Evolutionary conservation across 805 yeast species (phyloP).

Genomic region (Lachancea meyersii): DNA sequence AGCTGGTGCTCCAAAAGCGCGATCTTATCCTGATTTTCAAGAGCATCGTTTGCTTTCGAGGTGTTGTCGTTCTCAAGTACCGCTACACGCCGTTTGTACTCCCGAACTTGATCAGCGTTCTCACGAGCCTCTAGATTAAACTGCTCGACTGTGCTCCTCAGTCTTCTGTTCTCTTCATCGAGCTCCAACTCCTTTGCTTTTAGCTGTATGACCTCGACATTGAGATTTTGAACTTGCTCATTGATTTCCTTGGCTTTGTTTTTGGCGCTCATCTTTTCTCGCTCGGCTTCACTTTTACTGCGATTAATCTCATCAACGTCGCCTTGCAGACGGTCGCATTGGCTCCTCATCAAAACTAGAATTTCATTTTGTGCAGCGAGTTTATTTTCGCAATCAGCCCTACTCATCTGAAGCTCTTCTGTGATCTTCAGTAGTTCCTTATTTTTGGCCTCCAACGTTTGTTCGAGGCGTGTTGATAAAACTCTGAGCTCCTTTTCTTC

Average conservation of each 20-base stretch:
- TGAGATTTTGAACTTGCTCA: constrained; percentile 29
- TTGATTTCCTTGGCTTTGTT: constrained; percentile 19
- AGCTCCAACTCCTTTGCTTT: constrained; percentile 26
- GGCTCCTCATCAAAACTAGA: constrained; percentile 27
- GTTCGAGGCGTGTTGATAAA: neutral
- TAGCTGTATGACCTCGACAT: constrained; percentile 28
- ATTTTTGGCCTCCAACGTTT: neutral
- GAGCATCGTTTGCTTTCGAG: constrained; percentile 19
- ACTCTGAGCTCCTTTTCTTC: constrained; percentile 7
- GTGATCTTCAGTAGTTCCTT: neutral
- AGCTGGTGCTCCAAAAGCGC: constrained; percentile 16
- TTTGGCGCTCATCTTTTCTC: constrained; percentile 14
- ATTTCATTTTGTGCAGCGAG: constrained; percentile 34
- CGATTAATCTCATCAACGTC: constrained; percentile 19
- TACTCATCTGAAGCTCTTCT: constrained; percentile 12
- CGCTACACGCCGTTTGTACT: constrained; percentile 17
- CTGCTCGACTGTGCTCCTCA: constrained; percentile 18
- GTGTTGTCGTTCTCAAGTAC: constrained; percentile 20
- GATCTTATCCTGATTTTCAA: constrained; percentile 23
- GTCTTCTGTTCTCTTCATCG: constrained; percentile 25
- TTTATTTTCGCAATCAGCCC: constrained; percentile 32
- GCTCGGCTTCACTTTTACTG: constrained; percentile 14
- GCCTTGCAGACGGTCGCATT: constrained; percentile 23
- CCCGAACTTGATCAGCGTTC: constrained; percentile 14
- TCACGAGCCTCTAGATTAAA: constrained; percentile 17